phyloP scores from a whole-genome alignment of 768 basidiomycete species.

The Tricholoma flavovirens region DNA sequence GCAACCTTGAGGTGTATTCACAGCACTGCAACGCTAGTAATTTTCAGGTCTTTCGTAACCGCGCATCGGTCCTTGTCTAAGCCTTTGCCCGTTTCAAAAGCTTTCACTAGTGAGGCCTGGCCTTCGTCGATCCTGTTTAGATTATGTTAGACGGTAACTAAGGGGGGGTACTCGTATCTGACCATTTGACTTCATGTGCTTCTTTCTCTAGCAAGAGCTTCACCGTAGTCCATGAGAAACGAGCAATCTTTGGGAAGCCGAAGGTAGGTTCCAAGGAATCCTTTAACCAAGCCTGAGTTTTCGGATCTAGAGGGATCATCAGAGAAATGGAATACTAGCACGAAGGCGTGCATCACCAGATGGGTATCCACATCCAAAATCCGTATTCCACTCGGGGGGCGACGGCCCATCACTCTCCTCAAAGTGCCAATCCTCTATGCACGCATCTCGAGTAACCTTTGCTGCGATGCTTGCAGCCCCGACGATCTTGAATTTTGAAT shows the following conservation, averaged over 20 bases:
- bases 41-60: constrained; percentile 67
- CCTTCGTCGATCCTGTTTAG: constrained; percentile 74
- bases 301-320: constrained; percentile 61
- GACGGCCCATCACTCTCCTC: constrained; percentile 45
- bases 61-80: constrained; percentile 70
- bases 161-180: background rate
- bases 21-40: constrained; percentile 64
- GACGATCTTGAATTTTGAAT: constrained; percentile 95
- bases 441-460: constrained; percentile 91
- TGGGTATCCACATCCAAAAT: constrained; percentile 86
- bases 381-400: constrained; percentile 22
- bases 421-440: constrained; percentile 81
- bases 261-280: constrained; percentile 78
- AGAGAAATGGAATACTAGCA: background rate
- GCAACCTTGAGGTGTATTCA: constrained; percentile 36
- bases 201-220: constrained; percentile 78
- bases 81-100: constrained; percentile 65
- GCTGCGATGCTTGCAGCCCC: constrained; percentile 97
- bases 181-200: constrained; percentile 83
- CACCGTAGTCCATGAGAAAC: constrained; percentile 95
- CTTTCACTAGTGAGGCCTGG: constrained; percentile 67
- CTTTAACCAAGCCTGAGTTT: constrained; percentile 84
- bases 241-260: constrained; percentile 83
- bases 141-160: constrained; percentile 1
- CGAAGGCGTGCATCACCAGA: constrained; percentile 44